These are phyloP conservation scores for Oryza nivara DNA, from an alignment of 176 grass and related monocot genomes.

Conservation along the genomic window DNA sequence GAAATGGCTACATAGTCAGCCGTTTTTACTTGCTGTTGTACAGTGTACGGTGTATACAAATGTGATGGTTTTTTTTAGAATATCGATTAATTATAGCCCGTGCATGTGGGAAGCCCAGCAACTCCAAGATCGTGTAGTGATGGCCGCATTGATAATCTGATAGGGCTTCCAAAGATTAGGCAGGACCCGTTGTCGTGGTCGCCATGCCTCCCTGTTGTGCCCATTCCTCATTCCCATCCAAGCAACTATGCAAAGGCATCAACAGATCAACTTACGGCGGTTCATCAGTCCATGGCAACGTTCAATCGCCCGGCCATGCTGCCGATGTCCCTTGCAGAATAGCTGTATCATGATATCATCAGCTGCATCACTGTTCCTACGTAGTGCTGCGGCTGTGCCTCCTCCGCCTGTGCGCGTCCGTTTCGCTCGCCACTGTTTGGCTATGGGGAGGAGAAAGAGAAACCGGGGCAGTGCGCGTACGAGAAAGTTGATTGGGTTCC, in stretches of 20 bases:
- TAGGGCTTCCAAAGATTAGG: not conserved
- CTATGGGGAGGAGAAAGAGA: no score
- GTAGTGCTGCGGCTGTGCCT: no score
- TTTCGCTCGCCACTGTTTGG: no score
- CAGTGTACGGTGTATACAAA: not conserved
- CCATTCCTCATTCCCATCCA: not conserved
- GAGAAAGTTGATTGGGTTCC: not conserved
- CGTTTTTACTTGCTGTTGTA: not conserved
- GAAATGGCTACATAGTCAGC: not conserved
- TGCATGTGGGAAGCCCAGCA: not conserved
- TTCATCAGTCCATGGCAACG: not conserved
- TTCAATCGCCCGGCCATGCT: not conserved
- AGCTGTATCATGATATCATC: not conserved
- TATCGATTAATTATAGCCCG: not conserved
- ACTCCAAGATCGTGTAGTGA: not conserved
- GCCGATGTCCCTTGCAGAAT: not conserved
- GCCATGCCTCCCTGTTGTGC: not conserved
- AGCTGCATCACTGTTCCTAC: not conserved
- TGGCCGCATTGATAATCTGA: not conserved
- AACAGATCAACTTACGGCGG: not conserved
- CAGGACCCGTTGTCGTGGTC: not conserved
- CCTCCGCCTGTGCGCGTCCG: no score
- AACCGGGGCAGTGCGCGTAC: no score
- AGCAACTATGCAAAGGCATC: not conserved
- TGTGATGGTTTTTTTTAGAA: not conserved